These are phyloP conservation scores for Jackrogersella multiformis DNA, from an alignment of 495 filamentous ascomycete genomes.

Conservation along the genomic window DNA sequence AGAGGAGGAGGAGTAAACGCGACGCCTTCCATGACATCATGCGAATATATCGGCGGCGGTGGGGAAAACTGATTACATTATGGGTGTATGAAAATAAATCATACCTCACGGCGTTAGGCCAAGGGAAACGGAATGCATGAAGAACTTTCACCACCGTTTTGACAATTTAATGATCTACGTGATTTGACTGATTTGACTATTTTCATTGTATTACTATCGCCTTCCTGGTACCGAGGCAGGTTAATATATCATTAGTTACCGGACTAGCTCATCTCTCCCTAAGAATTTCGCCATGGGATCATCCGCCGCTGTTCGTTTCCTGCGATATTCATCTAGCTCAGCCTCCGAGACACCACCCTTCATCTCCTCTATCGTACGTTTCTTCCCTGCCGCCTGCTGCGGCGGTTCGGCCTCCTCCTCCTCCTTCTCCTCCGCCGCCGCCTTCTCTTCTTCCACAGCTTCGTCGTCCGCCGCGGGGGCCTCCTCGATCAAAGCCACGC, in stretches of 20 bases:
- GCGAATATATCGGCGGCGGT: conserved; percentile 50
- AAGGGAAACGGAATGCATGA: conserved; percentile 52
- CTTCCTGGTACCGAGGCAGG: background rate
- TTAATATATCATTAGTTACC: conserved; percentile 35
- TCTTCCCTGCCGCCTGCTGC: conserved; percentile 56
- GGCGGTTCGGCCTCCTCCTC: conserved; percentile 45
- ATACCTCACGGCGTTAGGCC: conserved; percentile 51
- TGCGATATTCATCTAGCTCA: conserved; percentile 83
- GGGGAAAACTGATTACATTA: conserved; percentile 53
- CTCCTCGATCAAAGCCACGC: conserved; percentile 52
- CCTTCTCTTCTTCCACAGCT: conserved; percentile 38
- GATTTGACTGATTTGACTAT: conserved; percentile 13
- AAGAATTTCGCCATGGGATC: conserved; percentile 89
- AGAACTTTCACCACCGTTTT: conserved; percentile 44
- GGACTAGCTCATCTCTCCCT: conserved; percentile 48
- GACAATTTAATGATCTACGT: conserved; percentile 30
- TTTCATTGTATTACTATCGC: conserved; percentile 5
- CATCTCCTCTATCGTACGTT: conserved; percentile 79
- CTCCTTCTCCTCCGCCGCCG: conserved; percentile 32
- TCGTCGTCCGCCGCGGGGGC: too few relatives aligned
- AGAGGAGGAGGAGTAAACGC: conserved; percentile 84
- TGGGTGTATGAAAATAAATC: conserved; percentile 37
- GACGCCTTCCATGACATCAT: conserved; percentile 40
- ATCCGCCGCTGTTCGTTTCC: conserved; percentile 70
- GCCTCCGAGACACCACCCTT: conserved; percentile 79